Conservation (phyloP, 345 rosid genomes). For the Hibiscus mutabilis region DNA sequence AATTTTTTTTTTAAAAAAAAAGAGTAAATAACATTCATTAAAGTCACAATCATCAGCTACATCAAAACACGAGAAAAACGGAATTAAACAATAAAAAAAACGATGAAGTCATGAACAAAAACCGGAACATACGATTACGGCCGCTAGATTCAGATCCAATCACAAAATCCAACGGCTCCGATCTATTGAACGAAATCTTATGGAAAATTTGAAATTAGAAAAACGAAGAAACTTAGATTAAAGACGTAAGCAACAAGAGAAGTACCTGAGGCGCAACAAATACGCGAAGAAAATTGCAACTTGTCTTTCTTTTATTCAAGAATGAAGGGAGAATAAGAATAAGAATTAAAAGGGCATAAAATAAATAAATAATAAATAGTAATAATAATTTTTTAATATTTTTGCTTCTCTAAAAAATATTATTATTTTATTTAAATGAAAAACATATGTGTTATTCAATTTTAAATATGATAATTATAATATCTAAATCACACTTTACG, state of each 20-base stretch:
- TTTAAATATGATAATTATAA: too few relatives aligned
- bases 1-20: neutral
- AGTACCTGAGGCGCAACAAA: constrained; percentile 18
- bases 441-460: too few relatives aligned
- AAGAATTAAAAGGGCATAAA: neutral
- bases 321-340: neutral
- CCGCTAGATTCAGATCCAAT: neutral
- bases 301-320: neutral
- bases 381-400: too few relatives aligned
- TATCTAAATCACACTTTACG: too few relatives aligned
- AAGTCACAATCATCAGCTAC: constrained; percentile 1
- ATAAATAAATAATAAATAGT: too few relatives aligned
- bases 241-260: neutral
- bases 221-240: neutral
- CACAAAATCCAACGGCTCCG: constrained; percentile 1
- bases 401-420: too few relatives aligned
- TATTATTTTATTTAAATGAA: too few relatives aligned
- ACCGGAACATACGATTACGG: neutral
- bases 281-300: neutral
- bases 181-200: neutral
- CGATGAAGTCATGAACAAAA: neutral
- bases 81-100: neutral
- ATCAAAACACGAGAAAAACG: neutral
- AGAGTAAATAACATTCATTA: neutral
- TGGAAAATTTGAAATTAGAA: neutral